Evolutionary conservation across 768 basidiomycete species (phyloP).

Genomic region (Tephrocybe sp.): DNA sequence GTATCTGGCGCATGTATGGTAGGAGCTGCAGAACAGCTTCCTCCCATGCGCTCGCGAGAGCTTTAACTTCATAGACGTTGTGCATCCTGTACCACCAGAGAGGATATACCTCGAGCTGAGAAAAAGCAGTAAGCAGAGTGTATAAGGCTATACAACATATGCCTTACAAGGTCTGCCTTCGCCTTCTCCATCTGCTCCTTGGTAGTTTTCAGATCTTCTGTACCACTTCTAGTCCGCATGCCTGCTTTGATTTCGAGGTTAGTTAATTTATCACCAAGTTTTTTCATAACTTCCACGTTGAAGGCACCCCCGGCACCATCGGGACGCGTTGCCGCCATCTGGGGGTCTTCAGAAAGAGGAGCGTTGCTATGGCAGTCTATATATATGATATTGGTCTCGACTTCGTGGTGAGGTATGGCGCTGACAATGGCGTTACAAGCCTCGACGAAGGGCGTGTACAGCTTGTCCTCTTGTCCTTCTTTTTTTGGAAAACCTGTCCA

Average conservation of each 20-base stretch:
- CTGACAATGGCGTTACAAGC: not conserved
- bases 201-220: no score
- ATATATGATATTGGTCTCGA: not conserved
- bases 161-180: no score
- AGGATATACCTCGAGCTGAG: not conserved
- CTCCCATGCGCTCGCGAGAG: no score
- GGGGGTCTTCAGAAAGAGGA: not conserved
- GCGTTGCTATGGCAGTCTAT: not conserved
- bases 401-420: no score
- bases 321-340: no score
- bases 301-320: no score
- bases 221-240: not conserved
- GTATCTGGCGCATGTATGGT: conserved; percentile 12
- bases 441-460: not conserved
- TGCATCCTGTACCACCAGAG: not conserved
- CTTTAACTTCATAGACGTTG: not conserved
- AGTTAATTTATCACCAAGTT: not conserved
- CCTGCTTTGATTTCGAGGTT: not conserved
- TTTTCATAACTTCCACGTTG: not conserved
- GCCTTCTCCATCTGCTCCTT: no score
- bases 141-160: no score
- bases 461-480: not conserved
- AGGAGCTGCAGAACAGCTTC: conserved; percentile 1
- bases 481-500: no score
- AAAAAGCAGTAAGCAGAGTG: no score